phyloP scores from a whole-genome alignment of 805 yeast species.

The Pichia thaimueangensis region DNA sequence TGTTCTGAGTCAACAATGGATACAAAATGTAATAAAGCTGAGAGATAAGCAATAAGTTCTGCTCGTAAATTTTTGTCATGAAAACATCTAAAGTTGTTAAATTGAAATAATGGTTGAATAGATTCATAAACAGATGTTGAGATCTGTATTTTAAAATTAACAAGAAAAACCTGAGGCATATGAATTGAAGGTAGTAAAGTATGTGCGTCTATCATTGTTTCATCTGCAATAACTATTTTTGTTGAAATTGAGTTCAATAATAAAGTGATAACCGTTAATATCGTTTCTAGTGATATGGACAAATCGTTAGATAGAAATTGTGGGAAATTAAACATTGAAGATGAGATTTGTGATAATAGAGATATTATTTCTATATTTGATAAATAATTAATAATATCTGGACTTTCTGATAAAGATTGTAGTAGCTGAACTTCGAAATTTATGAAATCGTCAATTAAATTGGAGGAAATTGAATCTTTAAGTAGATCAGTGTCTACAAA shows the following conservation, averaged over 20 bases:
- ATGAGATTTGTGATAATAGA: neutral
- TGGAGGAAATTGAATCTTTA: neutral
- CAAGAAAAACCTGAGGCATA: too few relatives aligned
- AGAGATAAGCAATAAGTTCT: neutral
- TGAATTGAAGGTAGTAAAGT: too few relatives aligned
- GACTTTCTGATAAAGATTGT: neutral
- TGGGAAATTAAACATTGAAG: neutral
- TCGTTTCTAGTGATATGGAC: neutral
- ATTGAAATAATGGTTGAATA: neutral
- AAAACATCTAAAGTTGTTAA: neutral
- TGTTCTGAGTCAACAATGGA: neutral
- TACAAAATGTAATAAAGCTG: slow-evolving; percentile 2
- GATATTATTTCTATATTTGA: neutral
- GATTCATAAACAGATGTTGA: neutral
- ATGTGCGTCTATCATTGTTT: neutral
- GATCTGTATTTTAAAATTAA: neutral
- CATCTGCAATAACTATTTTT: neutral
- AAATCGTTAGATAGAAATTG: neutral
- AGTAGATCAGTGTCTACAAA: neutral
- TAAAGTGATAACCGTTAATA: neutral
- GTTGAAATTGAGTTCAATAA: slow-evolving; percentile 1
- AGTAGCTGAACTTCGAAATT: neutral
- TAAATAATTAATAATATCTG: neutral
- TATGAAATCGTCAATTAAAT: neutral
- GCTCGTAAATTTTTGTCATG: neutral